Percentiles rank a stretch among this genome's conserved stretches.
Conservation (phyloP, 148 eudicot genomes). For the Vaccinium myrtillus region DNA sequence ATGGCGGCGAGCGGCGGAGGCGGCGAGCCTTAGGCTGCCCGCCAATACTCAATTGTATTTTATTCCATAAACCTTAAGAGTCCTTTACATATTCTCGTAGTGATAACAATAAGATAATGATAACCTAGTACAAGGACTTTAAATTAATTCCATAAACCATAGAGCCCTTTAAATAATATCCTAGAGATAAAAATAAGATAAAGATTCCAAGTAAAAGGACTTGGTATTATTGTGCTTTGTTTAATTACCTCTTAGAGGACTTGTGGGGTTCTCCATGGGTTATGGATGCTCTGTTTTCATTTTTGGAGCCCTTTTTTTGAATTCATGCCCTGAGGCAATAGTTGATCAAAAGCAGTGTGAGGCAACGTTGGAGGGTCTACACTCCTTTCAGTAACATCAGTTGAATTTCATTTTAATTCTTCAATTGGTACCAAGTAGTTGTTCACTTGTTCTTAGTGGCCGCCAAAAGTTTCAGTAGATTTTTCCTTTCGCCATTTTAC, state of each 20-base stretch:
- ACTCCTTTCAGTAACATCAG: background rate
- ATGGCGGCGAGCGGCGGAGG: too few relatives aligned
- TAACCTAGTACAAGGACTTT: too few relatives aligned
- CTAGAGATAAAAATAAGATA: too few relatives aligned
- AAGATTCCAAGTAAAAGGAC: background rate
- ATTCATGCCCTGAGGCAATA: background rate
- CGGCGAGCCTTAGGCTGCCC: too few relatives aligned
- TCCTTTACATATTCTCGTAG: too few relatives aligned
- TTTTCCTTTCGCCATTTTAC: background rate
- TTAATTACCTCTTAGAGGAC: background rate
- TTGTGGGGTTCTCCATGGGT: background rate
- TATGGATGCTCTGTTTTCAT: background rate
- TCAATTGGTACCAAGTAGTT: background rate
- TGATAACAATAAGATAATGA: too few relatives aligned
- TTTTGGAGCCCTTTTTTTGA: background rate
- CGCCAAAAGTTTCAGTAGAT: background rate
- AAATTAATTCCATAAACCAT: too few relatives aligned
- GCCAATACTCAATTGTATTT: too few relatives aligned
- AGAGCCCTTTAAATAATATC: too few relatives aligned
- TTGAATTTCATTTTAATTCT: background rate
- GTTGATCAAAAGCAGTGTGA: background rate
- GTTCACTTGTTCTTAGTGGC: background rate
- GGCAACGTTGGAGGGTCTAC: background rate
- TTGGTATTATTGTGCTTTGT: background rate
- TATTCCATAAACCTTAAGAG: too few relatives aligned